Evolutionary conservation across 2,329 filamentous ascomycete species (phyloP), one percentile per base, ranked within the genome.

Genomic region (Didymella arachidicola): DNA sequence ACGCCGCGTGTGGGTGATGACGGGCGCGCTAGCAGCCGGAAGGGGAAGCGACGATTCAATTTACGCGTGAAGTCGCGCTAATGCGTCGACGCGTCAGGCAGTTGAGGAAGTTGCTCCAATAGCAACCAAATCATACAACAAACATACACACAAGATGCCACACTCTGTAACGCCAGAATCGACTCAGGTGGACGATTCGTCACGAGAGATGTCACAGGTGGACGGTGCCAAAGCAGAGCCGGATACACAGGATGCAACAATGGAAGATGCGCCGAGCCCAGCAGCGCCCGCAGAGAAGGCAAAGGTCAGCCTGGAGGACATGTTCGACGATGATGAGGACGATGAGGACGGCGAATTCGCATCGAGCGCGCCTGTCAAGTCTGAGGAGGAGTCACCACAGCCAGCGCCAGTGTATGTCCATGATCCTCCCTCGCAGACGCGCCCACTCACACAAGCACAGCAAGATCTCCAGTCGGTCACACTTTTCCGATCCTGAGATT

Each of bases 401-500:
- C 74, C 80, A 64, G 65, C 71, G 59, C 68, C 74, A 56, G 63
- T 76, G 79, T 84, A 77, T 60, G 75, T 42, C 29, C 3, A 32
- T 22, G 36, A 30, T 38, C 32, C 16, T 38, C 11, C 4, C 11
- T 6, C 5, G 19, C 7, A 25, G 38, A 8, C 27, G 11, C 27
- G 46, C 18, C 12, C 50, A 47, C 68, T 72, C 34, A 71, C 60
- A 61, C 7, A 5, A 5, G 12, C 25, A 36, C 60, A 73, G 74
- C 58, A 75, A 70, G 47, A 69, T 66, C 59, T 63, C 77, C 34
- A 85, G 77, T 18, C 72, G 77, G 29, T 76, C 79, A 7, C 77
- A 78, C 41, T 78, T 69, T 41, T 90, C 87, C 38, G 92, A 97
- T 67, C 88, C 91, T 1, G 91, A 93, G 72, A 86, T 96, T 11